Conservation (phyloP, 2,329 filamentous ascomycete genomes). For the Cercospora sp. region DNA sequence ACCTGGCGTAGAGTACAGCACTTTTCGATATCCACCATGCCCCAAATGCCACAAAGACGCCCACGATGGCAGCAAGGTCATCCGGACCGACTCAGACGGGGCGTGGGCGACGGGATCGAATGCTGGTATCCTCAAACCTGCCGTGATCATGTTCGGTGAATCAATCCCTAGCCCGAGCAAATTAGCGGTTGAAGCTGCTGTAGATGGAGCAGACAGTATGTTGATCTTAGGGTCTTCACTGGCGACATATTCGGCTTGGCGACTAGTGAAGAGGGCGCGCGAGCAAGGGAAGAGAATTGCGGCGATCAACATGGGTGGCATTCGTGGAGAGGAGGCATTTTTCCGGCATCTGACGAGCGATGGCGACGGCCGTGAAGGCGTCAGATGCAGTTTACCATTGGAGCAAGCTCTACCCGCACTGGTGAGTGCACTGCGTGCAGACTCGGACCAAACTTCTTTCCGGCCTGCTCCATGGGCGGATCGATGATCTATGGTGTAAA, state of each 20-base stretch:
- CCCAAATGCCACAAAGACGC: constrained; percentile 70
- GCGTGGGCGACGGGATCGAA: constrained; percentile 62
- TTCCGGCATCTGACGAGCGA: constrained; percentile 58
- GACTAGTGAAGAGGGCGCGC: constrained; percentile 78
- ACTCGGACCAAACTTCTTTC: constrained; percentile 6
- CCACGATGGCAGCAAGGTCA: constrained; percentile 55
- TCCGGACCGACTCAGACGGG: constrained; percentile 76
- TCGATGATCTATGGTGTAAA: background rate
- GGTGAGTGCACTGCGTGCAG: constrained; percentile 31
- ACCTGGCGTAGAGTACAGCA: constrained; percentile 80
- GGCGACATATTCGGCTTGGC: constrained; percentile 93
- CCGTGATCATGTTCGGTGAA: constrained; percentile 96
- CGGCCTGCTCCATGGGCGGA: constrained; percentile 25
- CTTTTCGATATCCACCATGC: constrained; percentile 88
- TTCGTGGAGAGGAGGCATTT: constrained; percentile 74
- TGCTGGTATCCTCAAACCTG: constrained; percentile 84
- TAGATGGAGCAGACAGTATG: constrained; percentile 73
- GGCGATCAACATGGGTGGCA: constrained; percentile 80
- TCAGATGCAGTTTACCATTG: constrained; percentile 44
- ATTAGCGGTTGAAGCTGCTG: constrained; percentile 70
- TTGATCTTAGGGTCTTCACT: constrained; percentile 85
- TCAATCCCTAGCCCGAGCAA: constrained; percentile 72
- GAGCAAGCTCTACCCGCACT: constrained; percentile 43
- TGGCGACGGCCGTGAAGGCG: constrained; percentile 41
- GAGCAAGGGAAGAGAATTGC: constrained; percentile 82